Conservation (phyloP, 495 filamentous ascomycete genomes). For the Aspergillus bertholletiae region DNA sequence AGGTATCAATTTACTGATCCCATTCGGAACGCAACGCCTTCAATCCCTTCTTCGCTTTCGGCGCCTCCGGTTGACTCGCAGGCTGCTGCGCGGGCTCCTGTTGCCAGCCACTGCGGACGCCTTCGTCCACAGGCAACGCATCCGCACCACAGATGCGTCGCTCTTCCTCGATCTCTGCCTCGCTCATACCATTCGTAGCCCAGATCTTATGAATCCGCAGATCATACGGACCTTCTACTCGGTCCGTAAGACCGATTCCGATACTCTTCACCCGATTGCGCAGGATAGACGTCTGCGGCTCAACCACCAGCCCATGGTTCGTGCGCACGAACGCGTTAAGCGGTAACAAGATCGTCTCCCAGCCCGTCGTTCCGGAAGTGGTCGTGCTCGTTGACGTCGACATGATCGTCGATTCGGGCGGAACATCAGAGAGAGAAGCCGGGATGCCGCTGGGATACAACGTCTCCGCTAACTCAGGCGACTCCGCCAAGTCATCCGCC, state of each 20-base stretch:
- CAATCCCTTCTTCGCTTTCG: slow-evolving; percentile 36
- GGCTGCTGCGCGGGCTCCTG: background rate
- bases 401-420: slow-evolving; percentile 38
- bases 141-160: slow-evolving; percentile 39
- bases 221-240: slow-evolving; percentile 82
- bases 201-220: slow-evolving; percentile 80
- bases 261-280: slow-evolving; percentile 79
- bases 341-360: slow-evolving; percentile 89
- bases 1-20: slow-evolving; percentile 22
- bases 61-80: slow-evolving; percentile 6
- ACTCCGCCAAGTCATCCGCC: slow-evolving; percentile 16
- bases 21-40: slow-evolving; percentile 36
- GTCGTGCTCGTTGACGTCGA: slow-evolving; percentile 27
- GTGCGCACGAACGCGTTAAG: slow-evolving; percentile 93
- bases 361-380: slow-evolving; percentile 62
- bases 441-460: slow-evolving; percentile 31
- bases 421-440: slow-evolving; percentile 35
- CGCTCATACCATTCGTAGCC: slow-evolving; percentile 54
- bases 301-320: slow-evolving; percentile 82
- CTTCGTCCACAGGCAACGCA: slow-evolving; percentile 42
- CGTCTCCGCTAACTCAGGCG: slow-evolving; percentile 18
- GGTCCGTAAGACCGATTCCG: slow-evolving; percentile 84
- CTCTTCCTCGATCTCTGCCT: slow-evolving; percentile 39
- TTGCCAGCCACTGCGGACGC: slow-evolving; percentile 32
- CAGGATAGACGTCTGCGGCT: slow-evolving; percentile 85